Evolutionary conservation across 169 alveolate genomes (phyloP).

Genomic region (Miamiensis avidus): DNA sequence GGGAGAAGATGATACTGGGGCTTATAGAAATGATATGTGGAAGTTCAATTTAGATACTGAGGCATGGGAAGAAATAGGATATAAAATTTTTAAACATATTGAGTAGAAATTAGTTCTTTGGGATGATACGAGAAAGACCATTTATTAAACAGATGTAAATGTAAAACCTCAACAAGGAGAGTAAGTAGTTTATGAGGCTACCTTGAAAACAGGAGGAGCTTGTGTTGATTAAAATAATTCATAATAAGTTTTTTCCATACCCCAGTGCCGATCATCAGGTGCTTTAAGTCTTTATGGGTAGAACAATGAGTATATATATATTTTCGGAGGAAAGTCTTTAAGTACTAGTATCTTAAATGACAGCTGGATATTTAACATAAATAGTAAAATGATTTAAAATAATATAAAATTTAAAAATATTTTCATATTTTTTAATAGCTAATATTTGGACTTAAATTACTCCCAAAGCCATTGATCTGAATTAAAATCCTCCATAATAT

Average conservation of each 20-base stretch:
- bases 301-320: background rate
- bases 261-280: background rate
- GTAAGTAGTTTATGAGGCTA: background rate
- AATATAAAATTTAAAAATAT: no score
- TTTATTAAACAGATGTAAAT: background rate
- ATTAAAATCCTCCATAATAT: background rate
- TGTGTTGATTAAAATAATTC: background rate
- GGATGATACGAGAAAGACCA: background rate
- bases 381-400: background rate
- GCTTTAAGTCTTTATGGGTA: background rate
- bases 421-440: background rate
- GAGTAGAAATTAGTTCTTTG: background rate
- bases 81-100: no score
- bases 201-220: background rate
- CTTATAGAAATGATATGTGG: background rate
- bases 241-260: background rate
- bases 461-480: background rate
- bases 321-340: background rate
- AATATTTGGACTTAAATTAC: background rate
- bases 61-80: background rate
- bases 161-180: background rate
- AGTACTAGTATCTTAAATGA: background rate
- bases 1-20: background rate
- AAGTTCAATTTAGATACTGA: background rate
- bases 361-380: background rate